Evolutionary conservation across 2,329 filamentous ascomycete species (phyloP).

Genomic region (Neonectria punicea): DNA sequence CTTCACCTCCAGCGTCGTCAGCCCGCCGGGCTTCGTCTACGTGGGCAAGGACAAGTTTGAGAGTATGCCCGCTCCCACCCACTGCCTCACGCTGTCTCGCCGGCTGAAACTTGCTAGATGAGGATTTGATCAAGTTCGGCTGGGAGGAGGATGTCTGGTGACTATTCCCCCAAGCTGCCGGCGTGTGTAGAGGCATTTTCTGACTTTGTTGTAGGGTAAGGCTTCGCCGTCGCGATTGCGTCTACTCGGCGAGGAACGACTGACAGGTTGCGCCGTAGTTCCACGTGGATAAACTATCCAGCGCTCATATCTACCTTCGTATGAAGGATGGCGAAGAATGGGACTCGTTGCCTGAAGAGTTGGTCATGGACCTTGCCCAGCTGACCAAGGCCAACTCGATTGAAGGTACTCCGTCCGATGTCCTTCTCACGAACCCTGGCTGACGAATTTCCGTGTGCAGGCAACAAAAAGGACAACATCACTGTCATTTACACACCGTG

Average conservation of each 20-base stretch:
- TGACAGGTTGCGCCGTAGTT: slow-evolving; percentile 69
- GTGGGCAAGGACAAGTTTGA: slow-evolving; percentile 99
- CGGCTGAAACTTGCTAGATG: slow-evolving; percentile 69
- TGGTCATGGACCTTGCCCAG: slow-evolving; percentile 92
- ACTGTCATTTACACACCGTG: slow-evolving; percentile 98
- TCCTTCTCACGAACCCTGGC: background rate
- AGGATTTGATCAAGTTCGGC: slow-evolving; percentile 94
- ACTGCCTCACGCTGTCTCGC: slow-evolving; percentile 16
- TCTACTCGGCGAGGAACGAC: background rate
- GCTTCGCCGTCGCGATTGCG: background rate
- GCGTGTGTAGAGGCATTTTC: background rate
- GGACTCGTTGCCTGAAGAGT: slow-evolving; percentile 79
- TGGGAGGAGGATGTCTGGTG: slow-evolving; percentile 97
- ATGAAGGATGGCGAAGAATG: slow-evolving; percentile 82
- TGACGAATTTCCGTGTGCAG: slow-evolving; percentile 53
- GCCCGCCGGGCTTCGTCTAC: slow-evolving; percentile 88
- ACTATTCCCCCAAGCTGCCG: slow-evolving; percentile 35
- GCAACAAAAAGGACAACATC: slow-evolving; percentile 98
- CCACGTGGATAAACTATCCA: slow-evolving; percentile 96
- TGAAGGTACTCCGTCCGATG: slow-evolving; percentile 69
- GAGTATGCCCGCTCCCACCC: slow-evolving; percentile 69
- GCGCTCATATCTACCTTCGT: slow-evolving; percentile 94
- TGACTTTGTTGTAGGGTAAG: slow-evolving; percentile 36
- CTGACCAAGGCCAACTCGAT: slow-evolving; percentile 99
- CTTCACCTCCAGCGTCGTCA: slow-evolving; percentile 86